Conservation (phyloP, 495 filamentous ascomycete species). For the Xylaria scruposa region DNA sequence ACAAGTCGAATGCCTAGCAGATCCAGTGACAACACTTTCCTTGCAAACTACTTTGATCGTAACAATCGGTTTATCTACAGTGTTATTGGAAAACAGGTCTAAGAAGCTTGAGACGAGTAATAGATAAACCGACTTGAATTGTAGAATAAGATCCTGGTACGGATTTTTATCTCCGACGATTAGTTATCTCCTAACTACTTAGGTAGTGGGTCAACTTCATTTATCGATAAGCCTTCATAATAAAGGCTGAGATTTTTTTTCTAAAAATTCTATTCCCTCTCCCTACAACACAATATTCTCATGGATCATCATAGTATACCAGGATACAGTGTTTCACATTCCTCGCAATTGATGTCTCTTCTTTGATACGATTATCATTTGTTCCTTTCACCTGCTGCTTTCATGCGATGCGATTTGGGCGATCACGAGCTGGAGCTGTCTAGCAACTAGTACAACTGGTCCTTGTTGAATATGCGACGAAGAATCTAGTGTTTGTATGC, state of each 20-base stretch:
- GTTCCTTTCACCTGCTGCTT: background rate
- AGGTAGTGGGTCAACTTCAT: background rate
- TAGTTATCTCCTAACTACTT: too few relatives aligned
- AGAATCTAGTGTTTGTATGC: background rate
- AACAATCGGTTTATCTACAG: background rate
- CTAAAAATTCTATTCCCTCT: too few relatives aligned
- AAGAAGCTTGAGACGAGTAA: too few relatives aligned
- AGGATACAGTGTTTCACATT: background rate
- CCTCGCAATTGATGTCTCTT: background rate
- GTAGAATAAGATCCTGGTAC: too few relatives aligned
- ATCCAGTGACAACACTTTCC: background rate
- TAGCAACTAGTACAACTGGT: background rate
- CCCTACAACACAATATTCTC: background rate
- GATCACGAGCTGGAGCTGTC: background rate
- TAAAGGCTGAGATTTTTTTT: background rate
- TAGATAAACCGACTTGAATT: too few relatives aligned
- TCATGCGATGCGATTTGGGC: background rate
- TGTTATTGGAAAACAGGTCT: background rate
- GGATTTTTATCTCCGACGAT: background rate
- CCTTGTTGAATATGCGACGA: background rate
- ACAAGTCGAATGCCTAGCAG: background rate
- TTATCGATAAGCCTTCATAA: conserved; percentile 1
- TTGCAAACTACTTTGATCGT: background rate
- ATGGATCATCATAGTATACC: background rate
- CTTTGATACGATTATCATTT: background rate